Percentiles rank a stretch among this genome's conserved stretches.
These are phyloP conservation scores for Lentinula detonsa DNA, from an alignment of 768 basidiomycete species.

Conservation along the genomic window DNA sequence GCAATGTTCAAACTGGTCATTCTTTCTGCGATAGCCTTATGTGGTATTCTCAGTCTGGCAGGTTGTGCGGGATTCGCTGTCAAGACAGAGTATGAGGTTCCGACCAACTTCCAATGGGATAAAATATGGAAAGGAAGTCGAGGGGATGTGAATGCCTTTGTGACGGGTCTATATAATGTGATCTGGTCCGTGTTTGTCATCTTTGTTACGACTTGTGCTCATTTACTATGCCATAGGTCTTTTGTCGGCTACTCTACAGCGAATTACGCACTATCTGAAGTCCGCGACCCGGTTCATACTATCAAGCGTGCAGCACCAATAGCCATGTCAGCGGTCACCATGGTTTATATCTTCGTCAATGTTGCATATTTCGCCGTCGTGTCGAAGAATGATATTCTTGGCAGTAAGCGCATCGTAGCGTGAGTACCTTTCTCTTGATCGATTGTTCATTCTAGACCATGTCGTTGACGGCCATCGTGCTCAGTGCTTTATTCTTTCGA, in stretches of 20 bases:
- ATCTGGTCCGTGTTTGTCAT: slow-evolving; percentile 45
- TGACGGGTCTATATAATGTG: slow-evolving; percentile 60
- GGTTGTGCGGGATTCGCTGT: slow-evolving; percentile 46
- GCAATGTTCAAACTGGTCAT: slow-evolving; percentile 58
- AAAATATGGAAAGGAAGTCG: slow-evolving; percentile 60
- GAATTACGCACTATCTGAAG: slow-evolving; percentile 69
- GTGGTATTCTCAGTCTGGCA: slow-evolving; percentile 46
- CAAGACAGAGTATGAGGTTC: slow-evolving; percentile 41
- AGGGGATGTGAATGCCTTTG: slow-evolving; percentile 52
- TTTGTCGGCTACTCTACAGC: slow-evolving; percentile 71
- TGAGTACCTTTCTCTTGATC: slow-evolving; percentile 22
- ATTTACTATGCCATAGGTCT: slow-evolving; percentile 31
- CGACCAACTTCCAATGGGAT: slow-evolving; percentile 54
- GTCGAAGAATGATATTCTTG: slow-evolving; percentile 60
- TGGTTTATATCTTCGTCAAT: slow-evolving; percentile 60
- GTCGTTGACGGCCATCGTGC: neutral
- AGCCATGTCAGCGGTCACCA: slow-evolving; percentile 52
- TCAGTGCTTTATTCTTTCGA: slow-evolving; percentile 66
- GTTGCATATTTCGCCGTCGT: slow-evolving; percentile 73
- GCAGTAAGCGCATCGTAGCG: slow-evolving; percentile 66
- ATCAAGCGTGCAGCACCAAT: slow-evolving; percentile 67
- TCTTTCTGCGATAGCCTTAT: slow-evolving; percentile 42
- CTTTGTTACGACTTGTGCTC: neutral
- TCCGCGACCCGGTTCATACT: slow-evolving; percentile 62
- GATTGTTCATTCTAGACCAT: neutral